phyloP scores from a whole-genome alignment of 2,329 filamentous ascomycete genomes.

The Geosmithia morbida region DNA sequence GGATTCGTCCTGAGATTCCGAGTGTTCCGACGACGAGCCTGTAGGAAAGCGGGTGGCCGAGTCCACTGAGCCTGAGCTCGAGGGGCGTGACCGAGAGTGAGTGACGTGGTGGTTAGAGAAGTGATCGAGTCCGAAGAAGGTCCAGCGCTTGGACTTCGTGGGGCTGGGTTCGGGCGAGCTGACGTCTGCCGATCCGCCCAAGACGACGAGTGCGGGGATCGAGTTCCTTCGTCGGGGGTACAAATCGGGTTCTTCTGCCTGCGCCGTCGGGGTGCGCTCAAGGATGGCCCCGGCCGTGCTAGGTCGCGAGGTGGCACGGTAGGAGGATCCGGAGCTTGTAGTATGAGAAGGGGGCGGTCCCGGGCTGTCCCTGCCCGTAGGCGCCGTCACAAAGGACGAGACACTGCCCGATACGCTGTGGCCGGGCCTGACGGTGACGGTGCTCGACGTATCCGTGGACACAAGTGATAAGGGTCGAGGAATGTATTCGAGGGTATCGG shows the following conservation, averaged over 20 bases:
- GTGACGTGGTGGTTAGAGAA: constrained; percentile 26
- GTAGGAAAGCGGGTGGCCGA: constrained; percentile 14
- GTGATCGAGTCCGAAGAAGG: constrained; percentile 47
- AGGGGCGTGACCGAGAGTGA: constrained; percentile 29
- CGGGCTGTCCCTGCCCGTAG: constrained; percentile 24
- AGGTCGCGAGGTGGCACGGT: constrained; percentile 29
- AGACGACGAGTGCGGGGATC: constrained; percentile 35
- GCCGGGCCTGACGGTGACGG: constrained; percentile 50
- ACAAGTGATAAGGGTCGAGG: constrained; percentile 70
- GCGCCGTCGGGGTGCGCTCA: constrained; percentile 24
- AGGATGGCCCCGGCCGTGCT: constrained; percentile 60
- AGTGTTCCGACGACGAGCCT: constrained; percentile 20
- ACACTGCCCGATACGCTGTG: constrained; percentile 70
- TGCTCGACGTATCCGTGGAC: constrained; percentile 73
- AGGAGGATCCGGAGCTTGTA: constrained; percentile 12
- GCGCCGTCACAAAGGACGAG: constrained; percentile 57
- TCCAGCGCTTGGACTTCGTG: constrained; percentile 43
- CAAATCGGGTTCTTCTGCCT: constrained; percentile 5
- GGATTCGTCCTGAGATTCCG: constrained; percentile 11
- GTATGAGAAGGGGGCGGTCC: constrained; percentile 11
- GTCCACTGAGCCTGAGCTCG: constrained; percentile 31
- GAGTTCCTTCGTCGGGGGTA: constrained; percentile 42
- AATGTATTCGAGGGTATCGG: constrained; percentile 71
- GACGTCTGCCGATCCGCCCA: constrained; percentile 18
- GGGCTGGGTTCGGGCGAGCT: constrained; percentile 24